phyloP scores from a whole-genome alignment of 2,329 filamentous ascomycete genomes.

The Cordyceps javanica region DNA sequence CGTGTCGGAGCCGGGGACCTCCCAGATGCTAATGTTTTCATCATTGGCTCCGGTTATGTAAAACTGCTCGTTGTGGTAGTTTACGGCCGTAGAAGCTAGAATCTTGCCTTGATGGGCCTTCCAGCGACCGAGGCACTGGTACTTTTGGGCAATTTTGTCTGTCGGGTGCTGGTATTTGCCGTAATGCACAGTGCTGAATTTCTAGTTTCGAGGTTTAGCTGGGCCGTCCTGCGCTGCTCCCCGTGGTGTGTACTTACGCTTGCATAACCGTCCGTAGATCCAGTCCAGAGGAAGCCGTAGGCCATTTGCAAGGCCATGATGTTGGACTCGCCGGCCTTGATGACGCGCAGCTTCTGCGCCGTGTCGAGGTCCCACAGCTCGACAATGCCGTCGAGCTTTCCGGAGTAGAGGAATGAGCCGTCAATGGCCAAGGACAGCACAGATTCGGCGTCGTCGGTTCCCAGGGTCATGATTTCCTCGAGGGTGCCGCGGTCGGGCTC shows the following conservation, averaged over 20 bases:
- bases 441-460: conserved; percentile 55
- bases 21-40: conserved; percentile 82
- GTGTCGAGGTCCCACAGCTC: conserved; percentile 98
- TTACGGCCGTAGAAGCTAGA: conserved; percentile 72
- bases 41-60: conserved; percentile 95
- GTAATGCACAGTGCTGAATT: conserved; percentile 62
- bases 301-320: conserved; percentile 82
- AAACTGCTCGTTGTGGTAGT: conserved; percentile 65
- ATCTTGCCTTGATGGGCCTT: conserved; percentile 83
- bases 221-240: neutral
- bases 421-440: conserved; percentile 78
- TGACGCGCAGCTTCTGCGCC: conserved; percentile 77
- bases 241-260: conserved; percentile 53
- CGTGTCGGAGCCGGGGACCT: conserved; percentile 46
- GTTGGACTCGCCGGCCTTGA: conserved; percentile 75
- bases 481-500: conserved; percentile 53
- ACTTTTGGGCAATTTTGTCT: conserved; percentile 65
- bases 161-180: conserved; percentile 46
- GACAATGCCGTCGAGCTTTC: conserved; percentile 78
- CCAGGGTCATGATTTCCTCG: conserved; percentile 60
- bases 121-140: conserved; percentile 72
- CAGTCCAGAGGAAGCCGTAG: conserved; percentile 79
- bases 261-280: conserved; percentile 79
- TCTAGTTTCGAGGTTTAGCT: conserved; percentile 32
- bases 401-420: conserved; percentile 87